phyloP scores from a whole-genome alignment of 768 basidiomycete genomes.

The Pisolithus albus region DNA sequence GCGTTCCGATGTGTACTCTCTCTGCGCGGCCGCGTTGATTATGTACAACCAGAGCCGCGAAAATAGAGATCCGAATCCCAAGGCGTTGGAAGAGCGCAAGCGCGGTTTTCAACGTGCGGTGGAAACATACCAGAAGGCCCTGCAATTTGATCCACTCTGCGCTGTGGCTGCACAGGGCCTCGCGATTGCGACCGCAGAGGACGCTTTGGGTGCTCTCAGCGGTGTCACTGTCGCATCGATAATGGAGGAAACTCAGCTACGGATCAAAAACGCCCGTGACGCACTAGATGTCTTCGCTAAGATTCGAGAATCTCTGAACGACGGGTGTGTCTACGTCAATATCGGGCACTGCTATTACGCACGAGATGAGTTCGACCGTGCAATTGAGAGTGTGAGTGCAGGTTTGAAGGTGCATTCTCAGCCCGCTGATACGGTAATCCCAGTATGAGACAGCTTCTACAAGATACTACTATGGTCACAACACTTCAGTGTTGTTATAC shows the following conservation, averaged over 20 bases:
- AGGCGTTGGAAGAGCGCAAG: conserved; percentile 55
- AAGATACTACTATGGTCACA: conserved; percentile 67
- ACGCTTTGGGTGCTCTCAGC: conserved; percentile 66
- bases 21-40: conserved; percentile 86
- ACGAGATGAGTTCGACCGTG: conserved; percentile 90
- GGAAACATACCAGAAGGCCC: conserved; percentile 89
- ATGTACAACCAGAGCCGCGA: conserved; percentile 84
- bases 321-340: conserved; percentile 87
- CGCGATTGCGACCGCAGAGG: conserved; percentile 91
- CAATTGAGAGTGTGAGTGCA: conserved; percentile 82
- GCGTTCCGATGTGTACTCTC: conserved; percentile 82
- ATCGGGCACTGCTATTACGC: conserved; percentile 95
- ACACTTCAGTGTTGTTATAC: conserved; percentile 72
- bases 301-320: conserved; percentile 77
- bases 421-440: neutral
- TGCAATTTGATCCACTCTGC: conserved; percentile 76
- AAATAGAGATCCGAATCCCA: conserved; percentile 54
- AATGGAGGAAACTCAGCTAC: conserved; percentile 58
- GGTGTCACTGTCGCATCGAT: conserved; percentile 43
- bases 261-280: conserved; percentile 72
- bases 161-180: conserved; percentile 93
- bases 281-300: conserved; percentile 87
- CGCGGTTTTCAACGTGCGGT: conserved; percentile 75
- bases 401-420: neutral
- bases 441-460: conserved; percentile 91